Percentiles rank a stretch among this genome's conserved stretches.
These are phyloP conservation scores for Aspergillus japonicus DNA, from an alignment of 2,329 filamentous ascomycete genomes.

Conservation along the genomic window DNA sequence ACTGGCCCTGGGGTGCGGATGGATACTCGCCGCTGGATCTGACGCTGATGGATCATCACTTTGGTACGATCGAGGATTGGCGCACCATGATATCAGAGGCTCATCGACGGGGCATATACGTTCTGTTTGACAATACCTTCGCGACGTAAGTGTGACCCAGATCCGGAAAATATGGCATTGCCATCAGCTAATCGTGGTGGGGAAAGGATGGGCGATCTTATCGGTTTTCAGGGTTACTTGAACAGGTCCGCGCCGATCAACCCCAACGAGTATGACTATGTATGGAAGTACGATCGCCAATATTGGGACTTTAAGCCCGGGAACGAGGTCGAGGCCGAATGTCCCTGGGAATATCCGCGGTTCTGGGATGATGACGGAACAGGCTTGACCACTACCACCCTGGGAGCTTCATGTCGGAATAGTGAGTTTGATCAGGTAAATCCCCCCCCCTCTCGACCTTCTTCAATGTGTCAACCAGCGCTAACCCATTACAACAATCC, in stretches of 20 bases:
- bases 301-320: conserved; percentile 59
- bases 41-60: conserved; percentile 62
- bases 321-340: conserved; percentile 49
- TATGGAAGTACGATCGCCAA: conserved; percentile 53
- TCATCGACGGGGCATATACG: conserved; percentile 61
- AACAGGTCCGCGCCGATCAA: conserved; percentile 56
- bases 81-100: conserved; percentile 57
- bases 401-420: conserved; percentile 24
- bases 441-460: not conserved
- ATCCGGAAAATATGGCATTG: not conserved
- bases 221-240: conserved; percentile 44
- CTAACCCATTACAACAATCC: not conserved
- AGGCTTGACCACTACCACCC: conserved; percentile 3
- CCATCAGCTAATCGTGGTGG: not conserved
- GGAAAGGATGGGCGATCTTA: conserved; percentile 55
- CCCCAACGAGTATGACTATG: conserved; percentile 55
- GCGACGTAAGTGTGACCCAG: conserved; percentile 48
- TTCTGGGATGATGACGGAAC: conserved; percentile 54
- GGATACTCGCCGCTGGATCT: conserved; percentile 60
- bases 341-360: conserved; percentile 55
- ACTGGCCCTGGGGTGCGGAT: conserved; percentile 62
- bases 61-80: conserved; percentile 58
- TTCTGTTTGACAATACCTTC: conserved; percentile 64
- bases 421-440: conserved; percentile 59
- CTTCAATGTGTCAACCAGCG: no score